These are phyloP conservation scores for Logfia minima DNA, from an alignment of 129 eudicot species.

Conservation along the genomic window DNA sequence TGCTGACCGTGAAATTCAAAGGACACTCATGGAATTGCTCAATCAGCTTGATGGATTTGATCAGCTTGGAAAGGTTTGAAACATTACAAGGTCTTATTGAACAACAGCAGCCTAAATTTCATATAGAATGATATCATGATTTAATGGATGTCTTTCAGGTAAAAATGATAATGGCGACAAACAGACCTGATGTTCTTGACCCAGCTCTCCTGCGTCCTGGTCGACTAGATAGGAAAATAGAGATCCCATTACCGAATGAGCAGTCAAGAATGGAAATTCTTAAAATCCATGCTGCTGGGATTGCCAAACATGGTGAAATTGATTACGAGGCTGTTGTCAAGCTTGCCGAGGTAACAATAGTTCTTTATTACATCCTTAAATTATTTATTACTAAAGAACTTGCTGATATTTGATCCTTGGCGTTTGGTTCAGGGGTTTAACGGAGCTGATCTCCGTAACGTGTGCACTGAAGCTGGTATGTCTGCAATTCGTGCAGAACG, in stretches of 20 bases:
- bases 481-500: constrained; percentile 97
- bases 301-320: constrained; percentile 98
- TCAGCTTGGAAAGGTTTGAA: constrained; percentile 87
- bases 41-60: constrained; percentile 98
- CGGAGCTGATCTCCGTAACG: constrained; percentile 95
- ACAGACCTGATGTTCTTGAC: constrained; percentile 97
- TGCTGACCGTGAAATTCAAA: constrained; percentile 98
- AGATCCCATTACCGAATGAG: constrained; percentile 93
- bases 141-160: constrained; percentile 46
- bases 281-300: constrained; percentile 92
- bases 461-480: constrained; percentile 99
- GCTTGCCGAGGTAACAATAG: constrained; percentile 75
- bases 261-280: constrained; percentile 97
- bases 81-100: neutral
- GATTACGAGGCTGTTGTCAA: constrained; percentile 95
- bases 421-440: constrained; percentile 72
- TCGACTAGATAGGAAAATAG: constrained; percentile 89
- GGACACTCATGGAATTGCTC: constrained; percentile 96
- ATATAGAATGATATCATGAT: neutral
- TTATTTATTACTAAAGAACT: neutral
- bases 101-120: neutral
- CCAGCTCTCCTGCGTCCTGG: constrained; percentile 99
- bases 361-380: neutral
- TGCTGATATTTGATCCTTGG: neutral
- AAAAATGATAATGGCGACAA: constrained; percentile 98